Evolutionary conservation across 2,329 filamentous ascomycete species (phyloP).

Genomic region (Dactylellina haptotyla): DNA sequence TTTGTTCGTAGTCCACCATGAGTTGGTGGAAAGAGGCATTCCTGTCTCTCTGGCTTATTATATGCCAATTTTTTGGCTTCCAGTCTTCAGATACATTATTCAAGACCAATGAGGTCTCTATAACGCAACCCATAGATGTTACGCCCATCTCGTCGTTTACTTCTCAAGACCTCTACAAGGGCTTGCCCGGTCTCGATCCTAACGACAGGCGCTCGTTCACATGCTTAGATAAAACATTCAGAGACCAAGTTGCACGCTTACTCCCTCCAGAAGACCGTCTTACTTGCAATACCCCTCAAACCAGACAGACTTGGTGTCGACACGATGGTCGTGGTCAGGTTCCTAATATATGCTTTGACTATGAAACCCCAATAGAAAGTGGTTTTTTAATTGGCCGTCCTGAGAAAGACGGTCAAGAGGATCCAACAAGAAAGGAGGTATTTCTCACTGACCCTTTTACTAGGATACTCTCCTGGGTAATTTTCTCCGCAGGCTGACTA

Average conservation of each 20-base stretch:
- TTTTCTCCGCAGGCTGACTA: neutral
- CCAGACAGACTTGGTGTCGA: conserved; percentile 14
- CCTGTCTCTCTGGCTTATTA: conserved; percentile 13
- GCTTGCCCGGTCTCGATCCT: neutral
- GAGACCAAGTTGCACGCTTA: neutral
- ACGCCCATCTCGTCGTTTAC: neutral
- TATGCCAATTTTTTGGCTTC: conserved; percentile 27
- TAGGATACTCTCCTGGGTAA: neutral
- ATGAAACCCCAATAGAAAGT: neutral
- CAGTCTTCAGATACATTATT: neutral
- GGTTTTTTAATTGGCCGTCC: neutral
- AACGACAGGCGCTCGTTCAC: neutral
- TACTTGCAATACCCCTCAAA: conserved; percentile 2
- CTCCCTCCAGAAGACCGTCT: neutral
- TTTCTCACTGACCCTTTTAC: no score
- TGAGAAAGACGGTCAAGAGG: neutral
- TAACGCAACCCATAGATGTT: neutral
- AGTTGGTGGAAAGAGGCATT: conserved; percentile 9
- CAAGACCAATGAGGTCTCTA: neutral
- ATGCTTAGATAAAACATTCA: neutral
- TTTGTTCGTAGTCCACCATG: neutral
- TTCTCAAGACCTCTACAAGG: neutral
- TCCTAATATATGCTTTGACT: conserved; percentile 9
- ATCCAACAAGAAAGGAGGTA: conserved; percentile 4
- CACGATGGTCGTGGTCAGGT: neutral